phyloP scores from a whole-genome alignment of 2,329 filamentous ascomycete species.

The Talaromyces atroroseus region DNA sequence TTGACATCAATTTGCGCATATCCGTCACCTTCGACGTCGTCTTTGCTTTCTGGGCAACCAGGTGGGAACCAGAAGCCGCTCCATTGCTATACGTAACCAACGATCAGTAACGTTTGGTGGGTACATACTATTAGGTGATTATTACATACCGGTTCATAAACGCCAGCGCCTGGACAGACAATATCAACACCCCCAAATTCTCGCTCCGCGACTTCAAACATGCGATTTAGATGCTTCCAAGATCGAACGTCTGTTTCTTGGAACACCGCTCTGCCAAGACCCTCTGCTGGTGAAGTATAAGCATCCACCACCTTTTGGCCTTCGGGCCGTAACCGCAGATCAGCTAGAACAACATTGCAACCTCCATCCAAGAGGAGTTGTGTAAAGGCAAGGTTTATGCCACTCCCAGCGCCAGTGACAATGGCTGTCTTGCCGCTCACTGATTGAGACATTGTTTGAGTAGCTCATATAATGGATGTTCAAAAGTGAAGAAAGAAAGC shows the following conservation, averaged over 20 bases:
- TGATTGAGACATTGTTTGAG: constrained; percentile 30
- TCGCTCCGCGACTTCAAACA: constrained; percentile 45
- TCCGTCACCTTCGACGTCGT: constrained; percentile 33
- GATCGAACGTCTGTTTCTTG: constrained; percentile 43
- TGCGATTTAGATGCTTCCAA: constrained; percentile 45
- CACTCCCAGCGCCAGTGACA: constrained; percentile 47
- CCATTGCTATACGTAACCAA: constrained; percentile 31
- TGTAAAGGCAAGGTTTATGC: constrained; percentile 43
- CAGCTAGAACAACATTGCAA: constrained; percentile 43
- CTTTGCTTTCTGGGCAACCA: constrained; percentile 35
- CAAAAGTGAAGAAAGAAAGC: too few species aligned
- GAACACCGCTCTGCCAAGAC: constrained; percentile 36
- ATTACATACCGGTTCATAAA: constrained; percentile 37
- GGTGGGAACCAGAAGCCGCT: constrained; percentile 48
- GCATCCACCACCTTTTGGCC: constrained; percentile 29
- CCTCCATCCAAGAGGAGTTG: constrained; percentile 37
- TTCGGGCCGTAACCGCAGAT: constrained; percentile 41
- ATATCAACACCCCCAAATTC: constrained; percentile 45
- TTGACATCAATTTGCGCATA: constrained; percentile 48
- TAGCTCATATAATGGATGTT: too few species aligned
- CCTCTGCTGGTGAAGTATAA: not conserved
- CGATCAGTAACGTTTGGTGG: too few species aligned
- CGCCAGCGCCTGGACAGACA: constrained; percentile 43
- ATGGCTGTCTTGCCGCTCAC: constrained; percentile 48
- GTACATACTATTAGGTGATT: too few species aligned